phyloP scores from a whole-genome alignment of 257 asterid species.

The Plantago ovata region DNA sequence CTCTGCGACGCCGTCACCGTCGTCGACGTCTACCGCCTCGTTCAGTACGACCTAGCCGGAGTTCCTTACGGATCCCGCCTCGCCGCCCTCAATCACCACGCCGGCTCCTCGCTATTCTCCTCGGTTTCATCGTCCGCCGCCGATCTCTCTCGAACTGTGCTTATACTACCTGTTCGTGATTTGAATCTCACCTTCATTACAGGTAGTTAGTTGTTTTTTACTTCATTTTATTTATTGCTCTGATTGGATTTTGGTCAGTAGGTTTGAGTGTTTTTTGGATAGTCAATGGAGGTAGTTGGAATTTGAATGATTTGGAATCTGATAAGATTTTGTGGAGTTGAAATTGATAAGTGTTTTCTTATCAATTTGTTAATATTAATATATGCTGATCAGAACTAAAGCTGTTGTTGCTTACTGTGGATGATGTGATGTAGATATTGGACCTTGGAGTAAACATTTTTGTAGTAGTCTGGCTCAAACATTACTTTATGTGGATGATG shows the following conservation, averaged over 20 bases:
- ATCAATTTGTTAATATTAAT: too few species aligned
- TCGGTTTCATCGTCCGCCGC: constrained; percentile 27
- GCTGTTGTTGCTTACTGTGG: too few species aligned
- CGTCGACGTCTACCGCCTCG: constrained; percentile 93
- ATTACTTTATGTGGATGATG: too few species aligned
- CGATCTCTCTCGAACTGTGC: constrained; percentile 88
- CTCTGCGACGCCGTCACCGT: constrained; percentile 77
- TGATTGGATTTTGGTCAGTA: not conserved
- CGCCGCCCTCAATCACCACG: constrained; percentile 89
- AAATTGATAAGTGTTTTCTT: too few species aligned
- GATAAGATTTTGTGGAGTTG: too few species aligned
- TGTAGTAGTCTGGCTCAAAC: too few species aligned
- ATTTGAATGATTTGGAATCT: too few species aligned
- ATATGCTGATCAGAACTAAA: too few species aligned
- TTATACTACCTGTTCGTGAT: constrained; percentile 86
- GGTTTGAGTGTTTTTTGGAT: too few species aligned
- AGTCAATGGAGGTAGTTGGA: too few species aligned
- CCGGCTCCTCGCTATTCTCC: constrained; percentile 70
- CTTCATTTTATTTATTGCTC: not conserved
- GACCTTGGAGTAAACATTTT: too few species aligned
- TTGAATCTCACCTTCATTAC: constrained; percentile 72
- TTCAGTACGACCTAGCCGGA: constrained; percentile 85
- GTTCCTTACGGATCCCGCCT: constrained; percentile 91
- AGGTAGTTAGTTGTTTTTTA: constrained; percentile 34
- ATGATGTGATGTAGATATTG: too few species aligned